Evolutionary conservation across 495 filamentous ascomycete species (phyloP).

Genomic region (Aspergillus bridgeri): DNA sequence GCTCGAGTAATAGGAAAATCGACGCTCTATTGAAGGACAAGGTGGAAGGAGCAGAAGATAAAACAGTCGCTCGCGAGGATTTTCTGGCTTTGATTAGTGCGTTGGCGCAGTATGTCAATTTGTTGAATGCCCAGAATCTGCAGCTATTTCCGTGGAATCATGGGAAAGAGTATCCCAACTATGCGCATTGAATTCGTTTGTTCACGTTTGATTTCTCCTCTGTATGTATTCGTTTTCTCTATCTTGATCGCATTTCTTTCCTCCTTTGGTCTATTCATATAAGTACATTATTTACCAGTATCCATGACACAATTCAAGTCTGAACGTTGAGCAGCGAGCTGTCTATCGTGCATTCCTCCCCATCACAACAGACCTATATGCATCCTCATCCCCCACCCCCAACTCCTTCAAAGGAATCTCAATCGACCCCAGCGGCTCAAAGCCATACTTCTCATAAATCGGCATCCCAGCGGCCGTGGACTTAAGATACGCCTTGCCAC

Average conservation of each 20-base stretch:
- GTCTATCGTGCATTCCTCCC: background rate
- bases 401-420: background rate
- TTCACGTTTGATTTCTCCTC: background rate
- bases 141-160: conserved; percentile 16
- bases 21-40: conserved; percentile 1
- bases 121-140: conserved; percentile 18
- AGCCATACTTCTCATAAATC: background rate
- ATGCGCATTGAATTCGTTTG: background rate
- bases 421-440: background rate
- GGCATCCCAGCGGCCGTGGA: background rate
- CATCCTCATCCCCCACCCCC: background rate
- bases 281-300: no score
- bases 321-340: no score
- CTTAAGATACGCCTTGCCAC: background rate
- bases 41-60: conserved; percentile 4
- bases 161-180: conserved; percentile 9
- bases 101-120: conserved; percentile 14
- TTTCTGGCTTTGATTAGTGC: conserved; percentile 14
- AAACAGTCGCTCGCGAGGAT: conserved; percentile 8
- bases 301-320: no score
- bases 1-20: conserved; percentile 7
- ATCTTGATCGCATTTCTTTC: no score
- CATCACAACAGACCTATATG: background rate
- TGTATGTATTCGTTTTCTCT: no score
- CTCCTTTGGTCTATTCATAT: no score